These are phyloP conservation scores for Macrolepiota dolichaula DNA, from an alignment of 768 basidiomycete species.

Conservation along the genomic window DNA sequence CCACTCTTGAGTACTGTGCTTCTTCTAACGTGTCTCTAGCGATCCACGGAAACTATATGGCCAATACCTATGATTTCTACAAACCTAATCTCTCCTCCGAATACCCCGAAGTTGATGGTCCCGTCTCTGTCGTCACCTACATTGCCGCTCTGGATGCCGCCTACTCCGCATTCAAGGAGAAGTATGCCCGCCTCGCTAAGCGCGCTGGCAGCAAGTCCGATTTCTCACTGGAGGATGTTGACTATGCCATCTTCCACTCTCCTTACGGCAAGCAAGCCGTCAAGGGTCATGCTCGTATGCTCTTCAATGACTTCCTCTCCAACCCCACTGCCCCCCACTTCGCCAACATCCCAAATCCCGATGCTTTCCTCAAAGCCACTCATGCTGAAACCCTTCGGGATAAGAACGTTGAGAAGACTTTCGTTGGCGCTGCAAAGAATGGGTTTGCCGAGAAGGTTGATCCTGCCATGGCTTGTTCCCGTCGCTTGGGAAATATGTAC, in stretches of 20 bases:
- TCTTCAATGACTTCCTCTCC: slow-evolving; percentile 89
- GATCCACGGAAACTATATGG: slow-evolving; percentile 95
- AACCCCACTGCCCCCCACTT: slow-evolving; percentile 69
- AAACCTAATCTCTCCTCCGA: slow-evolving; percentile 95
- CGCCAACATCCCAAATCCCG: slow-evolving; percentile 67
- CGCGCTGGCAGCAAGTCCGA: slow-evolving; percentile 35
- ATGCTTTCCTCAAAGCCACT: slow-evolving; percentile 61
- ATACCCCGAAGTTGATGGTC: slow-evolving; percentile 97
- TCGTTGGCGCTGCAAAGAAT: slow-evolving; percentile 74
- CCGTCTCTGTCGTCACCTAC: slow-evolving; percentile 93
- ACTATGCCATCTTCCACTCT: slow-evolving; percentile 94
- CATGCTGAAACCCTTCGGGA: slow-evolving; percentile 81
- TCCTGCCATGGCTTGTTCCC: slow-evolving; percentile 83
- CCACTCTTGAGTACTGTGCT: slow-evolving; percentile 6
- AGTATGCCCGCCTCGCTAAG: slow-evolving; percentile 67
- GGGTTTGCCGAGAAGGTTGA: slow-evolving; percentile 74
- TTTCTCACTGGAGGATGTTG: slow-evolving; percentile 81
- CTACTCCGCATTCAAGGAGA: slow-evolving; percentile 81
- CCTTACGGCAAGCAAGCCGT: slow-evolving; percentile 99
- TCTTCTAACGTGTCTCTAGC: slow-evolving; percentile 45
- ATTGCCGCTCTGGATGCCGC: slow-evolving; percentile 89
- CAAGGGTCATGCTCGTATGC: slow-evolving; percentile 91
- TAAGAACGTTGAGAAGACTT: slow-evolving; percentile 94
- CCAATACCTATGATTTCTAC: slow-evolving; percentile 98
- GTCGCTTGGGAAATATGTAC: slow-evolving; percentile 97